Evolutionary conservation across 2,329 filamentous ascomycete species (phyloP), one percentile per base, ranked within the genome.

Genomic region (Paecilomyces formosus): DNA sequence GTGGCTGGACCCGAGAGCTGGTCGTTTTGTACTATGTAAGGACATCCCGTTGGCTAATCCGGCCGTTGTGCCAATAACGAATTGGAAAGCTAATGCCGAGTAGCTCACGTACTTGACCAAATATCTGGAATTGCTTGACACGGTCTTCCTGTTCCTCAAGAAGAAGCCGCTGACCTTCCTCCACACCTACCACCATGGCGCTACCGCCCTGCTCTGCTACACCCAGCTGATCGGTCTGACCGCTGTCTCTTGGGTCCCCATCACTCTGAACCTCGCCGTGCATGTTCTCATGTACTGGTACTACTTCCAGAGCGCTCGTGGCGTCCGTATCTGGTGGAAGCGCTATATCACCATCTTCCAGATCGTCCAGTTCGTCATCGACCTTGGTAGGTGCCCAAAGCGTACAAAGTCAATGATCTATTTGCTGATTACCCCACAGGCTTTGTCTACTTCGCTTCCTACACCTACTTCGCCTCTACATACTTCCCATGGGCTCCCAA

Each of bases 271-370:
- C 84, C 80, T 97, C 72, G 86, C 85, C 63, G 93, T 97, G 57
- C 93, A 97, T 79, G 93, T 97, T 60, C 89, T 97, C 74, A 97
- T 97, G 93, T 97, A 97, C 88, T 97, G 92, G 92, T 97, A 97
- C 87, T 97, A 97, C 85, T 97, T 97, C 88, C 93, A 97, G 84
- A 93, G 90, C 72, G 92, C 93, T 57, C 92, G 93, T 68, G 94
- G 94, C 67, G 86, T 97, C 76, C 88, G 88, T 71, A 94, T 97
- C 79, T 97, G 92, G 92, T 97, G 93, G 93, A 97, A 97, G 88
- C 91, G 97, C 80, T 97, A 93, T 88, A 95, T 97, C 74, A 97
- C 93, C 68, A 90, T 92, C 72, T 88, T 97, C 72, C 93, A 97
- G 79, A 97, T 97, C 77, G 86, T 90, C 70, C 93, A 97, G 76